These are phyloP conservation scores for Hymenoscyphus fructigenus DNA, from an alignment of 2,329 filamentous ascomycete genomes.

Conservation along the genomic window DNA sequence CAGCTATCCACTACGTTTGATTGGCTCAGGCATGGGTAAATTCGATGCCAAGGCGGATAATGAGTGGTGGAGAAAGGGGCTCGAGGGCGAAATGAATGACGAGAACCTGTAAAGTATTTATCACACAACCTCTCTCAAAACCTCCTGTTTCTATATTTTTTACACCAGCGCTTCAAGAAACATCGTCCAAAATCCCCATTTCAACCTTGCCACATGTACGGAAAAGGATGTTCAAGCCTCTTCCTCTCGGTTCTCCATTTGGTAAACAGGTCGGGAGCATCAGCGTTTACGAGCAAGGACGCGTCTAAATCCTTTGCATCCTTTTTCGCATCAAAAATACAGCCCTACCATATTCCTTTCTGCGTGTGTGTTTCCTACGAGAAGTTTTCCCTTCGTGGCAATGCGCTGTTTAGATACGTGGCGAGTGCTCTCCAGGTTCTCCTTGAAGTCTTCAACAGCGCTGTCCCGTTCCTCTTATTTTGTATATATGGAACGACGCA, in stretches of 20 bases:
- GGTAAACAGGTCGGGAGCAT: not conserved
- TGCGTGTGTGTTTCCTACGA: too few species aligned
- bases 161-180: not conserved
- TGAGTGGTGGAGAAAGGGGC: constrained; percentile 3
- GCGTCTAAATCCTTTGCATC: too few species aligned
- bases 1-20: not conserved
- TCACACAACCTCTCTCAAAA: not conserved
- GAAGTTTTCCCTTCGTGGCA: too few species aligned
- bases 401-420: too few species aligned
- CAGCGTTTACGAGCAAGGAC: too few species aligned
- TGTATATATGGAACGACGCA: too few species aligned
- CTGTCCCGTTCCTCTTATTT: too few species aligned
- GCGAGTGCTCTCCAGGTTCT: too few species aligned
- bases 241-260: not conserved
- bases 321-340: too few species aligned
- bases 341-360: too few species aligned
- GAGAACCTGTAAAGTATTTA: not conserved
- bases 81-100: not conserved
- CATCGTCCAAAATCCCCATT: not conserved
- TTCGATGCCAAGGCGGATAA: not conserved
- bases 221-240: not conserved
- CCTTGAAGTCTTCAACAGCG: too few species aligned
- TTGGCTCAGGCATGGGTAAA: not conserved
- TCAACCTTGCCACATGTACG: not conserved
- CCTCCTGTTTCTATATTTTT: not conserved